Conservation (phyloP, 805 yeast species). For the Metschnikowia peoriensis region DNA sequence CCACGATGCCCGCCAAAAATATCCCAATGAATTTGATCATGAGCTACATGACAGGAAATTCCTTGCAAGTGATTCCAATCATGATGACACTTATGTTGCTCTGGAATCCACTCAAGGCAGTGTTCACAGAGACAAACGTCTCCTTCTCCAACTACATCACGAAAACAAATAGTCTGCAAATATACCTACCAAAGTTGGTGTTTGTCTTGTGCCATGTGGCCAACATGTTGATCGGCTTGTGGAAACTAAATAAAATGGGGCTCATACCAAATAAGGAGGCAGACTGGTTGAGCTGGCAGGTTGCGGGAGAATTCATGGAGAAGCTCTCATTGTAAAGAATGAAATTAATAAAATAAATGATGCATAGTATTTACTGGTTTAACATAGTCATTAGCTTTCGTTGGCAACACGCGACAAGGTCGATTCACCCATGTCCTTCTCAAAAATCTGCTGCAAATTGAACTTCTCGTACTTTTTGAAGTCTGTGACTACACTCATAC, state of each 20-base stretch:
- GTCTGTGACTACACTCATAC: constrained; percentile 76
- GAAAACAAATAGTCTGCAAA: constrained; percentile 30
- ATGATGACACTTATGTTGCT: constrained; percentile 86
- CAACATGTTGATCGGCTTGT: constrained; percentile 71
- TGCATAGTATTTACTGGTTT: not conserved
- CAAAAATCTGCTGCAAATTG: constrained; percentile 81
- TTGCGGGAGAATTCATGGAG: constrained; percentile 20
- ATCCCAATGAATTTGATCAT: constrained; percentile 89
- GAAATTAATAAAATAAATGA: not conserved
- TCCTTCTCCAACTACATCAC: constrained; percentile 52
- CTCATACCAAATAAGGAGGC: constrained; percentile 81
- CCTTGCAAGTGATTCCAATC: constrained; percentile 85
- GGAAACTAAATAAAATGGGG: constrained; percentile 87
- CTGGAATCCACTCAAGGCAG: constrained; percentile 72
- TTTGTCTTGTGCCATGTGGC: constrained; percentile 49
- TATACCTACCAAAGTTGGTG: constrained; percentile 45
- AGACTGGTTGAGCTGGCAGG: constrained; percentile 93
- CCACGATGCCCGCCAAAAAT: constrained; percentile 73
- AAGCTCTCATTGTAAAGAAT: constrained; percentile 3
- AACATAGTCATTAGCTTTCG: not conserved
- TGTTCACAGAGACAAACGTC: constrained; percentile 50
- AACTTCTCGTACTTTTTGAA: constrained; percentile 63
- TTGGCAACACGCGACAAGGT: constrained; percentile 15
- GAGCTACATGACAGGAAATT: constrained; percentile 91
- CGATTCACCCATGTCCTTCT: constrained; percentile 30